These are phyloP conservation scores for Trichocladium uniseriatum DNA, from an alignment of 495 filamentous ascomycete species.

Conservation along the genomic window DNA sequence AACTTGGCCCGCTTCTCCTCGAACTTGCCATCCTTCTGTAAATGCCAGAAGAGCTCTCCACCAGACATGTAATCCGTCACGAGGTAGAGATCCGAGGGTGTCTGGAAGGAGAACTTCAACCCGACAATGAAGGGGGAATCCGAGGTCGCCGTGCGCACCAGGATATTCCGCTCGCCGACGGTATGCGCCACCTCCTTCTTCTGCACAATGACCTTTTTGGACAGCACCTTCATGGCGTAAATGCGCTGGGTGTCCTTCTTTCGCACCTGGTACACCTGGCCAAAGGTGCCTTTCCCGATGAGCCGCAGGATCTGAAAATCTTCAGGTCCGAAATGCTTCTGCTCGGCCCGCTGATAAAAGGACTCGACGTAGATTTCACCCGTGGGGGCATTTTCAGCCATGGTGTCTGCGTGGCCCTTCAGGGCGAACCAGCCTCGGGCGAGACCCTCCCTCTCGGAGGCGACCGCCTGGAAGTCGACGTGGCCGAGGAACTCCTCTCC, in stretches of 20 bases:
- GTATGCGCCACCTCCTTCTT: constrained; percentile 99
- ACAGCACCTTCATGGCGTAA: constrained; percentile 98
- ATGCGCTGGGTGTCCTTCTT: constrained; percentile 95
- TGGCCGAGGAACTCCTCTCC: constrained; percentile 90
- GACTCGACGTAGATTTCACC: constrained; percentile 89
- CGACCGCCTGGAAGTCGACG: constrained; percentile 62
- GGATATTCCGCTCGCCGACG: constrained; percentile 90
- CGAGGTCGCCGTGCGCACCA: constrained; percentile 89
- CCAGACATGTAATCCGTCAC: constrained; percentile 99
- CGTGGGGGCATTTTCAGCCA: constrained; percentile 51
- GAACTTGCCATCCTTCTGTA: constrained; percentile 95
- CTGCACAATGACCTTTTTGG: constrained; percentile 98
- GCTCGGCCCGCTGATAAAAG: constrained; percentile 78
- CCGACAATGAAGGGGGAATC: constrained; percentile 98
- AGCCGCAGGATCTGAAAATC: constrained; percentile 94
- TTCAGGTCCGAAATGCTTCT: constrained; percentile 89
- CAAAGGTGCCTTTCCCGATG: constrained; percentile 97
- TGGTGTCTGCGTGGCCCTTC: constrained; percentile 49
- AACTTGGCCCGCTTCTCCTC: constrained; percentile 93
- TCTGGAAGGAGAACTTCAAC: constrained; percentile 98
- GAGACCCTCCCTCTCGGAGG: constrained; percentile 54
- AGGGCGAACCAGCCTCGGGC: constrained; percentile 82
- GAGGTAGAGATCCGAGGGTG: constrained; percentile 88
- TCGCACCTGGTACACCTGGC: constrained; percentile 98
- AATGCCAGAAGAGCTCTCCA: constrained; percentile 95